These are phyloP conservation scores for Pseudonitzschia delicatissima DNA, from an alignment of 108 stramenopile genomes.

Conservation along the genomic window DNA sequence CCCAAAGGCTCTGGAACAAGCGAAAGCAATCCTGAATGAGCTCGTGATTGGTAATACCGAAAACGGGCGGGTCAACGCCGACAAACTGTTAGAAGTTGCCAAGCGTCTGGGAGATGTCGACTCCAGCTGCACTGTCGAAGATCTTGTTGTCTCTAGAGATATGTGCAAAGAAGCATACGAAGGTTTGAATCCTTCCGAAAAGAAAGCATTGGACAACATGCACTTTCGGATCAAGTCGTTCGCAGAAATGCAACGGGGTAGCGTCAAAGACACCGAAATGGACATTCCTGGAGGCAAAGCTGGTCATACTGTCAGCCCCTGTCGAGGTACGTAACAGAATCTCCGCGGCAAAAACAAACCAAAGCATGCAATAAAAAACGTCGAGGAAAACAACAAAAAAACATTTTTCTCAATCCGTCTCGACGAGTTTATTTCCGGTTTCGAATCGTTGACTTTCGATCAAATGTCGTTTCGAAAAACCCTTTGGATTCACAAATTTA, in stretches of 20 bases:
- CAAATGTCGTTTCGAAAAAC: no score
- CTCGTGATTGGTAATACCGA: conserved; percentile 26
- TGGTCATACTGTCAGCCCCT: conserved; percentile 94
- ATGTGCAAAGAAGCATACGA: conserved; percentile 73
- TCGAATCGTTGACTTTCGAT: no score
- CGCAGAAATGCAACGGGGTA: conserved; percentile 86
- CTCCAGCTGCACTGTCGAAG: conserved; percentile 5
- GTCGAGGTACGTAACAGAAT: conserved; percentile 48
- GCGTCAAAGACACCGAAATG: conserved; percentile 80
- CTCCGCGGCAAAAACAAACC: neutral
- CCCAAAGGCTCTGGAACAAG: conserved; percentile 74
- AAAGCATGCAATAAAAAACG: neutral
- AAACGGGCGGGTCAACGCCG: conserved; percentile 31
- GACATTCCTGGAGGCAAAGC: conserved; percentile 96
- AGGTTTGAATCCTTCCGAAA: conserved; percentile 45
- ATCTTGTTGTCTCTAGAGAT: conserved; percentile 50
- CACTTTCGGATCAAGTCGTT: conserved; percentile 82
- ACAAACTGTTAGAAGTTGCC: conserved; percentile 53
- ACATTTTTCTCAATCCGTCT: neutral
- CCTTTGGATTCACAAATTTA: no score
- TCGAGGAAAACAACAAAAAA: neutral
- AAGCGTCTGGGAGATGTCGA: conserved; percentile 68
- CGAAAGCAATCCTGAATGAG: conserved; percentile 73
- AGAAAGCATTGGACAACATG: conserved; percentile 72
- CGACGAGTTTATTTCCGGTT: no score